Conservation (phyloP, 495 filamentous ascomycete species). For the Aspergillus kassunensis region DNA sequence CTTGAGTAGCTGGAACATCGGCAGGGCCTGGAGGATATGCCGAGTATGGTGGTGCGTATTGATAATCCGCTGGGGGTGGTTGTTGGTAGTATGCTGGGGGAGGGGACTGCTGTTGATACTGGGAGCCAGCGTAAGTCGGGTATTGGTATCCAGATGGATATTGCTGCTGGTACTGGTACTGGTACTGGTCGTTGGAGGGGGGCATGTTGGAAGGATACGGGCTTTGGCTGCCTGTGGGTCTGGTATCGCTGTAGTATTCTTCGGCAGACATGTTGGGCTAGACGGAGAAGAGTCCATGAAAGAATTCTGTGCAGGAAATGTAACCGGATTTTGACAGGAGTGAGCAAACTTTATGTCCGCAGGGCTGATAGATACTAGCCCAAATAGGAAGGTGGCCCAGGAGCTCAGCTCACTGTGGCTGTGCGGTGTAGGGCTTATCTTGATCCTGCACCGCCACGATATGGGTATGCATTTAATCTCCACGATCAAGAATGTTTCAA, state of each 20-base stretch:
- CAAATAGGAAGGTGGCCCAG: not conserved
- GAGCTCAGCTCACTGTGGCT: not conserved
- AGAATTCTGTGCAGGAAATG: not conserved
- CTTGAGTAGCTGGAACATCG: not conserved
- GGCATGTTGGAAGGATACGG: not conserved
- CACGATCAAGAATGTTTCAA: no score
- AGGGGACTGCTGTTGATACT: not conserved
- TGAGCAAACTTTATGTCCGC: not conserved
- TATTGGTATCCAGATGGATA: not conserved
- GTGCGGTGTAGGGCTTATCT: not conserved
- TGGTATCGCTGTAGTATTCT: slow-evolving; percentile 4
- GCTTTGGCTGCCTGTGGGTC: not conserved
- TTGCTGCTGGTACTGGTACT: not conserved
- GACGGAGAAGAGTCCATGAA: not conserved
- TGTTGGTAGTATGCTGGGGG: not conserved
- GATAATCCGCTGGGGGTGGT: not conserved
- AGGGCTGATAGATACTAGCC: not conserved
- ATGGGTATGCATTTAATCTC: not conserved
- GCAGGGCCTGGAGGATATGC: not conserved
- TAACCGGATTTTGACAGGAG: not conserved
- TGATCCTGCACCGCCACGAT: not conserved
- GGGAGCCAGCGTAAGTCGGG: not conserved
- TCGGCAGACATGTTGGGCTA: not conserved
- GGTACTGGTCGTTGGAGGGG: not conserved
- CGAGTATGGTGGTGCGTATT: not conserved